Percentiles rank a stretch among this genome's conserved stretches.
These are phyloP conservation scores for Prunus campanulata DNA, from an alignment of 306 rosid genomes.

Conservation along the genomic window DNA sequence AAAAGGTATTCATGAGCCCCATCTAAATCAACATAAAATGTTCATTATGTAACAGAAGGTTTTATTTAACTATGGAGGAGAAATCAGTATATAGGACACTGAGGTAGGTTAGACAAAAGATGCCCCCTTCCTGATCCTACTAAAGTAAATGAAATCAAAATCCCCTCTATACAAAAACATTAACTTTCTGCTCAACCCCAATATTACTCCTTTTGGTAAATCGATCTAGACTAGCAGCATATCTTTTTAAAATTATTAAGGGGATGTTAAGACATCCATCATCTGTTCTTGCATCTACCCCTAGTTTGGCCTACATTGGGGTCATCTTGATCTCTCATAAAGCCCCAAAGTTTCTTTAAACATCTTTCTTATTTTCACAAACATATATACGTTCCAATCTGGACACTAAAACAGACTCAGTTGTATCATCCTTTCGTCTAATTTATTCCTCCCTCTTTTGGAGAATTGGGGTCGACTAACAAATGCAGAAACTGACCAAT, in stretches of 20 bases:
- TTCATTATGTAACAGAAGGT: neutral
- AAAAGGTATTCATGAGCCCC: slow-evolving; percentile 21
- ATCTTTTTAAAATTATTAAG: neutral
- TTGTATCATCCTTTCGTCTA: too few relatives aligned
- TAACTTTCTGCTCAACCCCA: neutral
- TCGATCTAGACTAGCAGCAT: neutral
- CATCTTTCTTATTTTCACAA: too few relatives aligned
- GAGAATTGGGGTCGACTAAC: neutral
- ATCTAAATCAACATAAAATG: neutral
- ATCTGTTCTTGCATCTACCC: neutral
- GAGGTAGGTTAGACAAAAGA: too few relatives aligned
- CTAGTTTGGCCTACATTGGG: neutral
- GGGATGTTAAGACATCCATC: neutral
- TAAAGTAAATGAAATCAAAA: neutral
- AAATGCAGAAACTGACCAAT: neutral
- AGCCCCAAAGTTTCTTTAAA: neutral
- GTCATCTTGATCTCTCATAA: neutral
- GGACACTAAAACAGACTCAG: too few relatives aligned
- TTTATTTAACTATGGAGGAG: neutral
- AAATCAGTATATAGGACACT: neutral
- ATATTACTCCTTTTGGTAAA: neutral
- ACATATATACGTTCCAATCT: too few relatives aligned
- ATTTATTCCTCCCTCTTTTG: too few relatives aligned
- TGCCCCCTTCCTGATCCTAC: neutral
- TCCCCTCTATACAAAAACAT: neutral